Evolutionary conservation across 2,329 filamentous ascomycete species (phyloP).

Genomic region (Knufia fluminis): DNA sequence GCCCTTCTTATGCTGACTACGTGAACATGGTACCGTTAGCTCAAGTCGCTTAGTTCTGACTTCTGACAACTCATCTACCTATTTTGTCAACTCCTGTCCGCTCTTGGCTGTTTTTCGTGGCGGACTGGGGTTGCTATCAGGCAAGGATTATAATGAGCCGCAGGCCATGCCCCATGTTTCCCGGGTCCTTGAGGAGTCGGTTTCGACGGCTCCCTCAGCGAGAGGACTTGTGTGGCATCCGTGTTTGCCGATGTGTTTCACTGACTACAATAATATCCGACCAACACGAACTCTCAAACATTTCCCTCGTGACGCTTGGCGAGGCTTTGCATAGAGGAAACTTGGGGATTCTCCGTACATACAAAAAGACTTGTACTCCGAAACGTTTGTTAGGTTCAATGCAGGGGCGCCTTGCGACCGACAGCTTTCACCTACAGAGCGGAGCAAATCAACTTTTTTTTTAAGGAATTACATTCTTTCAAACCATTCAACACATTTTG

Average conservation of each 20-base stretch:
- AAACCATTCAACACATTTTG: too few relatives aligned
- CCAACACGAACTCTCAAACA: too few relatives aligned
- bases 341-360: too few relatives aligned
- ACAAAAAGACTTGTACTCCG: too few relatives aligned
- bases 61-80: not conserved
- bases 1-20: not conserved
- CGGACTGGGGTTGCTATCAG: not conserved
- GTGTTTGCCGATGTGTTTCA: not conserved
- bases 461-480: too few relatives aligned
- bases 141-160: not conserved
- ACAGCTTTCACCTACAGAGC: too few relatives aligned
- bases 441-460: too few relatives aligned
- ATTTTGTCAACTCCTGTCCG: not conserved
- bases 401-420: too few relatives aligned
- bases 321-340: not conserved
- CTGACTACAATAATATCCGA: not conserved
- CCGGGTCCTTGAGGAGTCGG: not conserved
- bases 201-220: not conserved
- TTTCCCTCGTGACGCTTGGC: not conserved
- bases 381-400: too few relatives aligned
- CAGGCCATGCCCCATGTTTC: not conserved
- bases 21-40: not conserved
- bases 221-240: not conserved
- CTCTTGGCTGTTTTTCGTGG: not conserved
- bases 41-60: not conserved